These are phyloP conservation scores for Sarocladiaceae sp. DNA, from an alignment of 2,329 filamentous ascomycete species.

Conservation along the genomic window DNA sequence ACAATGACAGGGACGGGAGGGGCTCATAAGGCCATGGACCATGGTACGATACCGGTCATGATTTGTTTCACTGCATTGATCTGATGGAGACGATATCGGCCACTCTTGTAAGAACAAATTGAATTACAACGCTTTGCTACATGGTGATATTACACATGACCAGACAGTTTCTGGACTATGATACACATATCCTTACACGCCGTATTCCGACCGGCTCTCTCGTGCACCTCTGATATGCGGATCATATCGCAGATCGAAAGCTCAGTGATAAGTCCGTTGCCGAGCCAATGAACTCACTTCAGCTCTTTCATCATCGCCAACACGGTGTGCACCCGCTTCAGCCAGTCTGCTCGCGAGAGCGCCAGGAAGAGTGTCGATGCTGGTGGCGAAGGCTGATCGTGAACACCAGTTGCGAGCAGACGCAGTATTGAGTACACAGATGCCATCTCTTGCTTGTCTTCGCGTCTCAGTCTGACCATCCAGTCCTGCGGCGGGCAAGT, in stretches of 20 bases:
- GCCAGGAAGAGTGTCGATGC: not conserved
- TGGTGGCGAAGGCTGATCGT: conserved; percentile 3
- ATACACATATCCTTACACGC: no score
- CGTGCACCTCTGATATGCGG: no score
- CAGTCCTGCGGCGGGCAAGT: not conserved
- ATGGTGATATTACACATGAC: no score
- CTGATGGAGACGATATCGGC: no score
- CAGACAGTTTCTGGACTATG: no score
- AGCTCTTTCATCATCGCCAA: not conserved
- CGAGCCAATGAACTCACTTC: not conserved
- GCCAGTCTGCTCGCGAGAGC: not conserved
- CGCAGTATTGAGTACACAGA: not conserved
- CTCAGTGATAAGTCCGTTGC: no score
- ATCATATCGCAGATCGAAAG: no score
- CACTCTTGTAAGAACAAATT: no score
- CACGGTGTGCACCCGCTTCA: not conserved
- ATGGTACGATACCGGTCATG: conserved; percentile 1
- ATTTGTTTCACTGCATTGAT: no score
- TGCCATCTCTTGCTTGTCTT: conserved; percentile 2
- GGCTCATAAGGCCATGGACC: not conserved
- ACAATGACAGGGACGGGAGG: no score
- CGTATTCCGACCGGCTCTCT: no score
- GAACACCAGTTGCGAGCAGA: not conserved
- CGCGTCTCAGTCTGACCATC: not conserved
- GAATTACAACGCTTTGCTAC: no score